Evolutionary conservation across 257 asterid genomes (phyloP).

Genomic region (Catharanthus roseus): DNA sequence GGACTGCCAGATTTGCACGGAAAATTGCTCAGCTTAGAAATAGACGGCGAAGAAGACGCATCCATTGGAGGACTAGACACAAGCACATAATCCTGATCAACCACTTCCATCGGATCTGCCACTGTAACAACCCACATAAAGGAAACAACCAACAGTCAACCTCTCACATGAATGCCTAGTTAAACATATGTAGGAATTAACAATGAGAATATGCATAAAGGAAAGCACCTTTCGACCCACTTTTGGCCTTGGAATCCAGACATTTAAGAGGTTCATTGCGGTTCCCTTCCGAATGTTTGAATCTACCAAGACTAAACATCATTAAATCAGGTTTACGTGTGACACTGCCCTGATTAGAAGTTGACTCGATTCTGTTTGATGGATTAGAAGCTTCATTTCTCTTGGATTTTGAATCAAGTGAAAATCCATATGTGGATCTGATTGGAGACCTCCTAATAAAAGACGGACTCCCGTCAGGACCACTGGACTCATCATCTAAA

Average conservation of each 20-base stretch:
- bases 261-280: conserved; percentile 46
- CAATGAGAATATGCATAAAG: conserved; percentile 2
- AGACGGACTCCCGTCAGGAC: conserved; percentile 48
- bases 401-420: conserved; percentile 49
- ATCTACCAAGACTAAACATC: conserved; percentile 34
- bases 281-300: conserved; percentile 42
- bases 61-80: conserved; percentile 68
- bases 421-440: conserved; percentile 52
- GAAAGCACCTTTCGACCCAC: conserved; percentile 47
- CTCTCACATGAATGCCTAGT: conserved; percentile 11
- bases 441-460: conserved; percentile 39
- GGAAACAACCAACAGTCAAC: conserved; percentile 15
- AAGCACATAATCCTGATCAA: conserved; percentile 76
- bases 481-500: conserved; percentile 58
- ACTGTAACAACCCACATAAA: conserved; percentile 37
- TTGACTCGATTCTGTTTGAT: conserved; percentile 27
- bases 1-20: conserved; percentile 47
- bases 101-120: conserved; percentile 59
- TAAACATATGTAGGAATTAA: conserved; percentile 4
- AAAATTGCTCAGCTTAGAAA: conserved; percentile 40
- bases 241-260: conserved; percentile 34
- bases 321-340: conserved; percentile 29
- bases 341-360: conserved; percentile 21
- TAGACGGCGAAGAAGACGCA: conserved; percentile 49
- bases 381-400: conserved; percentile 32